Evolutionary conservation across 139 green algal species (phyloP).

Genomic region (Tetraselmis chui): DNA sequence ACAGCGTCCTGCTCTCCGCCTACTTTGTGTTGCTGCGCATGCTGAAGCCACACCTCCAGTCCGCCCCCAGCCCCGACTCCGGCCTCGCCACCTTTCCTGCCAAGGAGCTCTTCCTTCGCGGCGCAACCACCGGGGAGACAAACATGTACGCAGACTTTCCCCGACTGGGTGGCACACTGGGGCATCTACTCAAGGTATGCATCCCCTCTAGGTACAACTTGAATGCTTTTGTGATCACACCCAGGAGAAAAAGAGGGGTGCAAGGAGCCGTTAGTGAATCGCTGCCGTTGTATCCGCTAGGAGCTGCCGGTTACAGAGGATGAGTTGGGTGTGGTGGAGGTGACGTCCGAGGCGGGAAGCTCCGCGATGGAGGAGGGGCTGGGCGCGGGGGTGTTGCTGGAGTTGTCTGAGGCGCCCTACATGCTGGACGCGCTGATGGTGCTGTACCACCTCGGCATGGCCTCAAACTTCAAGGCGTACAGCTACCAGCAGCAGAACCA

Average conservation of each 20-base stretch:
- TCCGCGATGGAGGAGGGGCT: constrained; percentile 2
- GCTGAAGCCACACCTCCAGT: constrained; percentile 34
- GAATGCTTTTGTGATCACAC: background rate
- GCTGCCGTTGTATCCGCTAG: background rate
- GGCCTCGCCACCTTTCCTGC: constrained; percentile 29
- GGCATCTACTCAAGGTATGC: constrained; percentile 44
- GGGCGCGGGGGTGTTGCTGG: constrained; percentile 24
- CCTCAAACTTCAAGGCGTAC: constrained; percentile 22
- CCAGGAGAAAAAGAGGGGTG: background rate
- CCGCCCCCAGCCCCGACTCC: background rate
- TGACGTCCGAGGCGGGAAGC: constrained; percentile 5
- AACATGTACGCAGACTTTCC: constrained; percentile 28
- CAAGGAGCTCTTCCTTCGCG: constrained; percentile 25
- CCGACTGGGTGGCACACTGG: constrained; percentile 56
- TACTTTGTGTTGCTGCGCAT: constrained; percentile 71
- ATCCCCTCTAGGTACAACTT: background rate
- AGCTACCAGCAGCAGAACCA: constrained; percentile 21
- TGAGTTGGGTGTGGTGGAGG: constrained; percentile 15
- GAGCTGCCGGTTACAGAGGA: constrained; percentile 25
- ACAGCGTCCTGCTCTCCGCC: constrained; percentile 54
- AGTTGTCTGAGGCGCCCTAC: constrained; percentile 29
- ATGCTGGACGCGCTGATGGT: constrained; percentile 57
- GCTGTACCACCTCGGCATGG: constrained; percentile 66
- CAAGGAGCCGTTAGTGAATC: background rate
- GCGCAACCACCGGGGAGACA: background rate